Evolutionary conservation across 2,329 filamentous ascomycete species (phyloP).

Genomic region (Cladophialophora chaetospira): DNA sequence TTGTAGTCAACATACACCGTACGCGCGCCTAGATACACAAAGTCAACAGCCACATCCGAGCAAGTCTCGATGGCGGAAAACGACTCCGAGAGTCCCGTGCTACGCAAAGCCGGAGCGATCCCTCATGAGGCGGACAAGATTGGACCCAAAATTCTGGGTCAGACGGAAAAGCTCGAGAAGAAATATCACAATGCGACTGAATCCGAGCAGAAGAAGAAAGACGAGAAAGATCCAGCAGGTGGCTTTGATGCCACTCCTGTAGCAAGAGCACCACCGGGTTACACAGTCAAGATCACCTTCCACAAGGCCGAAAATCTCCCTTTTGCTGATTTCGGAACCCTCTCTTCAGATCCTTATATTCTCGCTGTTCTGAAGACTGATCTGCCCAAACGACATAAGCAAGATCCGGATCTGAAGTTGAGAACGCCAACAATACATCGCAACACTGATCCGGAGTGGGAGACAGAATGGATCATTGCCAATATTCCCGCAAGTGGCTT

Average conservation of each 20-base stretch:
- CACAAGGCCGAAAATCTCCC: constrained; percentile 80
- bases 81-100: constrained; percentile 22
- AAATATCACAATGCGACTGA: constrained; percentile 37
- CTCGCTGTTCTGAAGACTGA: constrained; percentile 71
- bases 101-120: constrained; percentile 28
- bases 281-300: constrained; percentile 82
- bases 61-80: constrained; percentile 17
- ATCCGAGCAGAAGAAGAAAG: constrained; percentile 40
- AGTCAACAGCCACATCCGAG: neutral
- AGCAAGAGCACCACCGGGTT: constrained; percentile 72
- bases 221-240: constrained; percentile 61
- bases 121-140: constrained; percentile 37
- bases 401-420: constrained; percentile 74
- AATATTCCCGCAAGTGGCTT: constrained; percentile 83
- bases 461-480: constrained; percentile 82
- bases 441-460: constrained; percentile 75
- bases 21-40: neutral
- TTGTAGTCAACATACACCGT: neutral
- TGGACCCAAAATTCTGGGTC: constrained; percentile 43
- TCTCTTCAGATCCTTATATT: constrained; percentile 82
- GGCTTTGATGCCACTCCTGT: constrained; percentile 80
- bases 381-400: constrained; percentile 76
- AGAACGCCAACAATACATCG: constrained; percentile 75
- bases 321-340: constrained; percentile 73
- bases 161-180: constrained; percentile 43